Evolutionary conservation across 139 green algal genomes (phyloP), one percentile per base, ranked within the genome.

Genomic region (Chlamydomonas incerta): DNA sequence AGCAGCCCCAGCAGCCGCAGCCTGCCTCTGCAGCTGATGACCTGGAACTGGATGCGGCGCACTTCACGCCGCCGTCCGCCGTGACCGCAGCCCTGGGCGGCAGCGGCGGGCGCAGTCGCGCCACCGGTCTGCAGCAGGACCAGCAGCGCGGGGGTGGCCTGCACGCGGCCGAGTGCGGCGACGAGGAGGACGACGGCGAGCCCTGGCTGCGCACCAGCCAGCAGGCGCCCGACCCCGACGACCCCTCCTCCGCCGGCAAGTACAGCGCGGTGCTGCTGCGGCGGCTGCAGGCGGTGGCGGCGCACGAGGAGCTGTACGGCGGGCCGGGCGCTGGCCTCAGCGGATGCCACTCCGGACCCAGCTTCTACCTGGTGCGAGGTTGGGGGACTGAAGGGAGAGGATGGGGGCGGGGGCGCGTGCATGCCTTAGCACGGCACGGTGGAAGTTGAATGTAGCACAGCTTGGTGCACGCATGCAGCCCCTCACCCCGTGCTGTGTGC

Each of bases 151-250:
- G 28, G 47, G 18, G 35, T 5, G 77, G 67, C 47, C 24, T 72
- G 2, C 10, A 26, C 3, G n/a, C 0, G 4, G 63, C 66, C 46
- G 41, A 74, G 28, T 17, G 34, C 6, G 62, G 26, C 46, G 29
- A 63, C 21, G 80, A 65, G 15, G 52, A 34, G 11, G 80, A 69
- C 20, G 80, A 85, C 11, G 50, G 31, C 15, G 31, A 33, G 33
- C 35, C 33, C 20, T 86, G 80, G 80, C 80, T 86, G 68, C 67
- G 80, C 50, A 86, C 80, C 50, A 86, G 80, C 80, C 68, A 86
- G 68, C 68, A 79, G 35, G 68, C 35, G 34, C 80, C 68, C 17
- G 68, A 79, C 67, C 80, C 55, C 0, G 80, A 79, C 68, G 68
- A 80, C 52, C 80, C 68, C 52, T 70, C 68, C 11, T 57, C 41